Conservation (phyloP, 331 rosid species). For the Rosa hybrid region DNA sequence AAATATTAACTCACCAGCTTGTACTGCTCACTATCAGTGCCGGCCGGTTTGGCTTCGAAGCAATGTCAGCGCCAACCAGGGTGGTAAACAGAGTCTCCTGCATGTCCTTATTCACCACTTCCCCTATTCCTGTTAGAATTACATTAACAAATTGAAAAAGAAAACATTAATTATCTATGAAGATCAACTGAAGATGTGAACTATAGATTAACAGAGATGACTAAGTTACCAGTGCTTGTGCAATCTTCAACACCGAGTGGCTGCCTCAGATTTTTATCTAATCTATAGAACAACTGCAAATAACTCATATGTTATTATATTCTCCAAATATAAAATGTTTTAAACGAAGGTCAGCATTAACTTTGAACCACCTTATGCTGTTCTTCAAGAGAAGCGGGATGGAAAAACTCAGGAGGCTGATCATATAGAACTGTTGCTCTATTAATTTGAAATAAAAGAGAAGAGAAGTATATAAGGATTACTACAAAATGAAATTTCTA, state of each 20-base stretch:
- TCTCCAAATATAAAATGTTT: neutral
- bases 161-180: neutral
- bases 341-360: conserved; percentile 8
- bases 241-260: conserved; percentile 71
- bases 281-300: conserved; percentile 74
- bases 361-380: conserved; percentile 66
- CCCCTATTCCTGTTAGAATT: conserved; percentile 42
- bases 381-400: conserved; percentile 72
- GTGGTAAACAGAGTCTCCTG: conserved; percentile 61
- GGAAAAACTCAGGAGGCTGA: conserved; percentile 95
- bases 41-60: conserved; percentile 69
- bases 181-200: neutral
- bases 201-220: neutral
- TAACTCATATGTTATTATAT: conserved; percentile 26
- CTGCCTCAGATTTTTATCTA: conserved; percentile 54
- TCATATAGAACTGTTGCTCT: conserved; percentile 93
- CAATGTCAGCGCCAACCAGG: conserved; percentile 42
- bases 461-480: neutral
- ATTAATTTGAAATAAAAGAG: conserved; percentile 19
- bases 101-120: conserved; percentile 36
- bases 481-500: neutral
- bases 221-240: conserved; percentile 54
- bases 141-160: conserved; percentile 5
- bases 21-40: conserved; percentile 97
- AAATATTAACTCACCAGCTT: conserved; percentile 67